Evolutionary conservation across 495 filamentous ascomycete genomes (phyloP).

Genomic region (Neurospora discreta): DNA sequence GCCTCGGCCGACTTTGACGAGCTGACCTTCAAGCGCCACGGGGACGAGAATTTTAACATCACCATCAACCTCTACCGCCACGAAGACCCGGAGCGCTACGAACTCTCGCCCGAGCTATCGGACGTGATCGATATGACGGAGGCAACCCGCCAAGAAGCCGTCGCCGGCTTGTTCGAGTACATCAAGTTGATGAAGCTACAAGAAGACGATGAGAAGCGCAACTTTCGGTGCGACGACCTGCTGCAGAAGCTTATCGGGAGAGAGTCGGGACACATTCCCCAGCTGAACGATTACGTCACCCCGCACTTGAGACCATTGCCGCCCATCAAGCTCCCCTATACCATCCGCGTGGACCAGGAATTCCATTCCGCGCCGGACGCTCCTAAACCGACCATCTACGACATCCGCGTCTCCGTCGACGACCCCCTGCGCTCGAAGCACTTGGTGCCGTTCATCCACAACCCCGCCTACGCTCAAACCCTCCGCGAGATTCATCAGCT

Average conservation of each 20-base stretch:
- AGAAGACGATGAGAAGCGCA: constrained; percentile 87
- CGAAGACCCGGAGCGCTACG: constrained; percentile 75
- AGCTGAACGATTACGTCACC: constrained; percentile 64
- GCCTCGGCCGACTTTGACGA: constrained; percentile 73
- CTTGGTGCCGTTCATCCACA: constrained; percentile 47
- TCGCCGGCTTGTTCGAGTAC: constrained; percentile 93
- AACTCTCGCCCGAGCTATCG: constrained; percentile 62
- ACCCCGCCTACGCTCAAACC: constrained; percentile 44
- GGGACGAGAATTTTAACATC: constrained; percentile 87
- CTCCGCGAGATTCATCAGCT: constrained; percentile 59
- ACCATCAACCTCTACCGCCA: constrained; percentile 79
- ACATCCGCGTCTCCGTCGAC: constrained; percentile 74
- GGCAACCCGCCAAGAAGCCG: constrained; percentile 73
- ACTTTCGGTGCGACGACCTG: constrained; percentile 78
- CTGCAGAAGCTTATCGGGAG: constrained; percentile 65
- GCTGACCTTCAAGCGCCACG: constrained; percentile 79
- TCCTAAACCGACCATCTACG: constrained; percentile 67
- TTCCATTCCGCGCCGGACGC: constrained; percentile 46
- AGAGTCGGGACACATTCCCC: constrained; percentile 78
- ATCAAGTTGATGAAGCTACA: constrained; percentile 74
- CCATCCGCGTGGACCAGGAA: constrained; percentile 82
- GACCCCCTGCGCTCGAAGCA: constrained; percentile 60
- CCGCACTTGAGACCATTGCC: constrained; percentile 67
- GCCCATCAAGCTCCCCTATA: constrained; percentile 79
- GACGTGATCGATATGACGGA: constrained; percentile 78